phyloP scores from a whole-genome alignment of 2,329 filamentous ascomycete genomes.

The Chaetomiaceae sp. region DNA sequence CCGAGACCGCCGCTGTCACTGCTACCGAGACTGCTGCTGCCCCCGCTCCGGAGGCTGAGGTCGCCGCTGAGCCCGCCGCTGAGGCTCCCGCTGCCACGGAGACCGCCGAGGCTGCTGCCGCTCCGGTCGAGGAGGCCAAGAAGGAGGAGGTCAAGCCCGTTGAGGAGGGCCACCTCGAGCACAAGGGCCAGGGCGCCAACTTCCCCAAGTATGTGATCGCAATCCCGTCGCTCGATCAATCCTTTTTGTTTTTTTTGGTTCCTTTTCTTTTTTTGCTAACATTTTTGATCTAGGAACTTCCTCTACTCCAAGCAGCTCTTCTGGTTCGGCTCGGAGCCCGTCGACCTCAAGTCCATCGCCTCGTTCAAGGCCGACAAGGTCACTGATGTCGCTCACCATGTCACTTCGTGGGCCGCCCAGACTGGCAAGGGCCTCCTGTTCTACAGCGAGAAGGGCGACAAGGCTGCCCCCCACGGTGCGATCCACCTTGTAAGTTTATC shows the following conservation, averaged over 20 bases:
- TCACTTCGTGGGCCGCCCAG: constrained; percentile 83
- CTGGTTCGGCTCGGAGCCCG: constrained; percentile 70
- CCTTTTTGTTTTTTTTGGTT: too few species aligned
- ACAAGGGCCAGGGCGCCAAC: constrained; percentile 85
- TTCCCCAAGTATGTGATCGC: constrained; percentile 71
- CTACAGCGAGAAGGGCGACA: constrained; percentile 82
- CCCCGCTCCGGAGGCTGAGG: constrained; percentile 34
- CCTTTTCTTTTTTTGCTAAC: too few species aligned
- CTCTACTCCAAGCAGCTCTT: constrained; percentile 92
- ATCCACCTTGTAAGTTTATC: constrained; percentile 70
- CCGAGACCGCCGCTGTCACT: constrained; percentile 33
- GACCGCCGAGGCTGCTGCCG: constrained; percentile 15
- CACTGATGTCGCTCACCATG: constrained; percentile 66
- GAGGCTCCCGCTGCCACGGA: constrained; percentile 30
- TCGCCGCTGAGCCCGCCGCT: constrained; percentile 25
- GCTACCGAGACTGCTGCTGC: constrained; percentile 34
- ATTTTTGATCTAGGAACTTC: constrained; percentile 64
- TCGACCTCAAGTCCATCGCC: constrained; percentile 68
- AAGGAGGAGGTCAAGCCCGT: constrained; percentile 46
- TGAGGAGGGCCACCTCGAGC: constrained; percentile 77
- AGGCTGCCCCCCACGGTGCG: constrained; percentile 72
- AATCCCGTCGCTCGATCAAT: neutral
- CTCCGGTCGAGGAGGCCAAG: constrained; percentile 32
- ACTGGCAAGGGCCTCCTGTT: constrained; percentile 95
- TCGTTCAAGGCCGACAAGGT: constrained; percentile 86